Evolutionary conservation across 768 basidiomycete species (phyloP), one percentile per base, ranked within the genome.

Genomic region (Mycena floridula): DNA sequence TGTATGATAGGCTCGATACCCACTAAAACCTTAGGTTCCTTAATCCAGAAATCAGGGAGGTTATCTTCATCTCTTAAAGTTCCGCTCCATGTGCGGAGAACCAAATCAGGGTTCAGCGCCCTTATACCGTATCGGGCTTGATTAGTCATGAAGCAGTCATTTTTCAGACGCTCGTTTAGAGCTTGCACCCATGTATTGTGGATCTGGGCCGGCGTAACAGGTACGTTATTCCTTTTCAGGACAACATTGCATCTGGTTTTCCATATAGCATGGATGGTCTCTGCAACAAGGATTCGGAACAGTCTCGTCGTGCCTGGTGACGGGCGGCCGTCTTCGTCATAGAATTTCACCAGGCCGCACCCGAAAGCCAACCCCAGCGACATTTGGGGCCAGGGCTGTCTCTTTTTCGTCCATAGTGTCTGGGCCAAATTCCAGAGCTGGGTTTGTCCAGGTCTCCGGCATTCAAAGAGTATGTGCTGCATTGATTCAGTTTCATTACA

Each of bases 251-350:
- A 60, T 23, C 62, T 28, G 5, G 57, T n/a, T 15, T 47, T 50
- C 64, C 62, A 65, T 12, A 63, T 64, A 0, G 59, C 52, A 45
- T 62, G 49, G 0, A 58, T 50, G 0, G 59, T 49, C 44, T 65
- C 62, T 11, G 61, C 54, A 13, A 64, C 47, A 0, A 62, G 8
- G 5, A 63, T 64, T 4, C 46, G 30, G 22, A 46, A 51, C 1
- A 64, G 52, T 12, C 58, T n/a, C 7, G 43, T 49, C 16, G 0
- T 43, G n/a, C n/a, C n/a, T 20, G 4, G 52, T 53, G 8, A 11
- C 20, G 7, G 11, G n/a, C 3, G 42, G 40, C 49, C 35, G 28
- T 25, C 50, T 45, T 3, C 37, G 21, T 16, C 42, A 32, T 32
- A 41, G 20, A 48, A 16, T 3, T n/a, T 15, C 8, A 35, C 23